Conservation (phyloP, 345 rosid genomes). For the Citrus mangshanensis region DNA sequence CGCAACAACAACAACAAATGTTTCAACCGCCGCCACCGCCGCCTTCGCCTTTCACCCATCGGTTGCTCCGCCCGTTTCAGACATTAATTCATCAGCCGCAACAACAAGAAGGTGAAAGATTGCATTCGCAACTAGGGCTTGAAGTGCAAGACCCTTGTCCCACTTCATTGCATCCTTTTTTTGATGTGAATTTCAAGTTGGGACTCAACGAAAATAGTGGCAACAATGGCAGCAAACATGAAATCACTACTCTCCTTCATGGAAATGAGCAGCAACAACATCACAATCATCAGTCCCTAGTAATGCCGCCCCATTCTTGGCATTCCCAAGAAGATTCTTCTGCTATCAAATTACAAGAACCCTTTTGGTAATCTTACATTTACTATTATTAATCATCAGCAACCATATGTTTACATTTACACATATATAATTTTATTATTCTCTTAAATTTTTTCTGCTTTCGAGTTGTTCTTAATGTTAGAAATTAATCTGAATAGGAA, state of each 20-base stretch:
- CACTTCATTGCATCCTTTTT: background rate
- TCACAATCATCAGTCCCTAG: constrained; percentile 11
- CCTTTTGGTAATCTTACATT: constrained; percentile 33
- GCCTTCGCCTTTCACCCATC: constrained; percentile 11
- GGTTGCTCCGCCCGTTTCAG: constrained; percentile 24
- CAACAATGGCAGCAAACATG: constrained; percentile 7
- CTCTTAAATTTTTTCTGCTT: background rate
- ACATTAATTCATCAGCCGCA: constrained; percentile 13
- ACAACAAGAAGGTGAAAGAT: background rate
- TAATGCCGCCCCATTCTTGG: constrained; percentile 26
- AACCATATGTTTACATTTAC: background rate
- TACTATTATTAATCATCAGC: background rate
- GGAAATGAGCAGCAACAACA: constrained; percentile 1
- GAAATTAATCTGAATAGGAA: constrained; percentile 23
- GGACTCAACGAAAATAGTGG: constrained; percentile 28
- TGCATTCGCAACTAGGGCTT: background rate
- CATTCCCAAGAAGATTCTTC: constrained; percentile 37
- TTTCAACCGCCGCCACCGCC: background rate
- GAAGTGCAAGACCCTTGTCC: background rate
- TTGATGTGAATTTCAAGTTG: constrained; percentile 30
- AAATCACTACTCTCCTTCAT: constrained; percentile 12
- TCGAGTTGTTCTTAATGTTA: constrained; percentile 14
- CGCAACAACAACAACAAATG: constrained; percentile 7
- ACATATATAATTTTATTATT: background rate
- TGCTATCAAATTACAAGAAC: constrained; percentile 17